Evolutionary conservation across 1,284 basidiomycete genomes (phyloP).

Genomic region (Ustilago xerochloae): DNA sequence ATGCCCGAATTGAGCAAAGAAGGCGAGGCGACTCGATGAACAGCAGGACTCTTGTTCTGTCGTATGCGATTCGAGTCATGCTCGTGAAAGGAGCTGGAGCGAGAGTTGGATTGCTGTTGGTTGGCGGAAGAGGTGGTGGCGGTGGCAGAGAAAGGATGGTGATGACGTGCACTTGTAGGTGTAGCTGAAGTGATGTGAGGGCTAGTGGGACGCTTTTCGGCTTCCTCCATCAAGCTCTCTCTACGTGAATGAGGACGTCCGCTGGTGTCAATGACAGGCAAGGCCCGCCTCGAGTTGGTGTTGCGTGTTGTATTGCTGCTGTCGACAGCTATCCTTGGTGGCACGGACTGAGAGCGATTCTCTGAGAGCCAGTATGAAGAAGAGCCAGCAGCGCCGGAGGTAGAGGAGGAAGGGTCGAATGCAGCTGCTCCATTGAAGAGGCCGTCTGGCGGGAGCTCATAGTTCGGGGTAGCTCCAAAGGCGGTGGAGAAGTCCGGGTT

Average conservation of each 20-base stretch:
- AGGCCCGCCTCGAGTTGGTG: conserved; percentile 15
- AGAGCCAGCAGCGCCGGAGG: neutral
- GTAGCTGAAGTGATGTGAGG: conserved; percentile 55
- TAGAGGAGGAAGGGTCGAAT: conserved; percentile 9
- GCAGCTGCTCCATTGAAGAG: conserved; percentile 22
- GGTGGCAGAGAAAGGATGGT: conserved; percentile 18
- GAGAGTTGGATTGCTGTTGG: conserved; percentile 14
- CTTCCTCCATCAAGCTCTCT: conserved; percentile 36
- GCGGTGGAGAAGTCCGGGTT: conserved; percentile 7
- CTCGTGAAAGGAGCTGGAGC: conserved; percentile 29
- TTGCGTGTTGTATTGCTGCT: conserved; percentile 17
- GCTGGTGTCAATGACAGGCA: conserved; percentile 43
- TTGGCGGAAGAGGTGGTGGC: too few relatives aligned
- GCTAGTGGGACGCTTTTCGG: conserved; percentile 51
- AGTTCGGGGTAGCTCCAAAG: conserved; percentile 47
- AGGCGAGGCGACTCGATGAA: conserved; percentile 35
- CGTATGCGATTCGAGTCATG: conserved; percentile 18
- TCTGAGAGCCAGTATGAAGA: conserved; percentile 28
- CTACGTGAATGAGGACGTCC: conserved; percentile 23
- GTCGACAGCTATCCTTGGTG: conserved; percentile 27
- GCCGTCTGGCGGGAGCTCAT: conserved; percentile 42
- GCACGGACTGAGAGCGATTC: conserved; percentile 39
- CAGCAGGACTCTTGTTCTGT: conserved; percentile 15
- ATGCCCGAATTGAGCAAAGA: conserved; percentile 43
- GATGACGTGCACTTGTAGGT: conserved; percentile 44